Percentiles rank a stretch among this genome's conserved stretches.
Evolutionary conservation across 352 stramenopile species (phyloP).

Genomic region (Phytophthora sp.): DNA sequence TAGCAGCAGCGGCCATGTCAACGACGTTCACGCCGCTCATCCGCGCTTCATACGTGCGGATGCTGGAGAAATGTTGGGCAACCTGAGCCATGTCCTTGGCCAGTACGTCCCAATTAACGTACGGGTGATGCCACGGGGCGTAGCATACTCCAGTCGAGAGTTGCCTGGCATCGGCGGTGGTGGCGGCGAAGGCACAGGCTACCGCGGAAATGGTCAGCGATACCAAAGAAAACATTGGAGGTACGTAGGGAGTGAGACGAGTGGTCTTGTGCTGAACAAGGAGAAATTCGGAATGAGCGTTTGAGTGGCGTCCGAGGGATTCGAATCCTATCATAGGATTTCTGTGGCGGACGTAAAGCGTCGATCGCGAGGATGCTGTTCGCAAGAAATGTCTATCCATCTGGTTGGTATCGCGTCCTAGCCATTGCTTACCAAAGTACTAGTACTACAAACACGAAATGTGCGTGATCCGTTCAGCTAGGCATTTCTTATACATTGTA

Average conservation of each 20-base stretch:
- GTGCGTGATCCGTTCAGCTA: too few relatives aligned
- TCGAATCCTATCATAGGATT: too few relatives aligned
- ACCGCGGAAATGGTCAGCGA: too few relatives aligned
- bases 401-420: too few relatives aligned
- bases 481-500: too few relatives aligned
- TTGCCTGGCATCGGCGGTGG: neutral
- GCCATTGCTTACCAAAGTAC: too few relatives aligned
- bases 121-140: conserved; percentile 55
- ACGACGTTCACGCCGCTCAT: conserved; percentile 58
- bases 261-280: neutral
- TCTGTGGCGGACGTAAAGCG: too few relatives aligned
- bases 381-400: too few relatives aligned
- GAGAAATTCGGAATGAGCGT: neutral
- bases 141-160: conserved; percentile 52
- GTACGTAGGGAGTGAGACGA: neutral
- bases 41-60: conserved; percentile 68
- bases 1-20: conserved; percentile 40
- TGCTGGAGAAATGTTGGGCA: conserved; percentile 51
- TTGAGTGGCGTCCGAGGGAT: neutral
- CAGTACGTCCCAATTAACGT: conserved; percentile 38
- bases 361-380: too few relatives aligned
- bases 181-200: conserved; percentile 1
- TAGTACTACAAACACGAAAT: too few relatives aligned
- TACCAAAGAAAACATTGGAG: too few relatives aligned
- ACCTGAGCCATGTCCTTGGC: conserved; percentile 42